Evolutionary conservation across 352 stramenopile genomes (phyloP).

Genomic region (Globisporangium iwayamae): DNA sequence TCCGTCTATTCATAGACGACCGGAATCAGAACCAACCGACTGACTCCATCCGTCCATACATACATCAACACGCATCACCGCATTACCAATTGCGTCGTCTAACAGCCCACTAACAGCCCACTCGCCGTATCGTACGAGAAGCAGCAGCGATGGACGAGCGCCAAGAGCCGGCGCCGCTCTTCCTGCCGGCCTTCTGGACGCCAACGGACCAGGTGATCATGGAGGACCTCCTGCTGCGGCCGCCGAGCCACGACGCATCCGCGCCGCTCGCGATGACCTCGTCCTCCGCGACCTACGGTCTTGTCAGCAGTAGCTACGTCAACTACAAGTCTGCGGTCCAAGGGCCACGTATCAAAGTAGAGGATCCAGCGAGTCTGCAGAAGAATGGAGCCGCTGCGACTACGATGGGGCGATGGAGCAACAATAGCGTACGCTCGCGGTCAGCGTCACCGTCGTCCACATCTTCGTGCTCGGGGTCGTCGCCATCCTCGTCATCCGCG

Average conservation of each 20-base stretch:
- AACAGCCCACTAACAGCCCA: no score
- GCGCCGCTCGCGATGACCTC: slow-evolving; percentile 1
- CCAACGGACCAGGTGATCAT: slow-evolving; percentile 57
- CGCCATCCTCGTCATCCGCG: neutral
- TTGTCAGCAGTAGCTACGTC: neutral
- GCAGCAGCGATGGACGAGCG: neutral
- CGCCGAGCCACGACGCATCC: slow-evolving; percentile 14
- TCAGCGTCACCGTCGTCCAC: slow-evolving; percentile 4
- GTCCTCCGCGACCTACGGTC: neutral
- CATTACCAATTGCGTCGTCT: no score
- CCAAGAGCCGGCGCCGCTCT: slow-evolving; percentile 1
- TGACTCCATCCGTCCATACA: no score
- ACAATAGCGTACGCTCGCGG: neutral
- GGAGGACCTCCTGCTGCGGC: slow-evolving; percentile 44
- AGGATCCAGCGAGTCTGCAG: neutral
- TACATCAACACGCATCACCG: no score
- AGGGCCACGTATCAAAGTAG: neutral
- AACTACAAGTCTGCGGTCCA: neutral
- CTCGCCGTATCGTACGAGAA: neutral
- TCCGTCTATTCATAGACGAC: no score
- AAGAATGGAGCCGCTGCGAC: neutral
- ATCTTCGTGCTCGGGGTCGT: slow-evolving; percentile 1
- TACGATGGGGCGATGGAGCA: neutral
- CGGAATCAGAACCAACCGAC: no score
- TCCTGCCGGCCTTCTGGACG: slow-evolving; percentile 33